phyloP scores from a whole-genome alignment of 1,284 basidiomycete genomes.

The Peniophora sp. region DNA sequence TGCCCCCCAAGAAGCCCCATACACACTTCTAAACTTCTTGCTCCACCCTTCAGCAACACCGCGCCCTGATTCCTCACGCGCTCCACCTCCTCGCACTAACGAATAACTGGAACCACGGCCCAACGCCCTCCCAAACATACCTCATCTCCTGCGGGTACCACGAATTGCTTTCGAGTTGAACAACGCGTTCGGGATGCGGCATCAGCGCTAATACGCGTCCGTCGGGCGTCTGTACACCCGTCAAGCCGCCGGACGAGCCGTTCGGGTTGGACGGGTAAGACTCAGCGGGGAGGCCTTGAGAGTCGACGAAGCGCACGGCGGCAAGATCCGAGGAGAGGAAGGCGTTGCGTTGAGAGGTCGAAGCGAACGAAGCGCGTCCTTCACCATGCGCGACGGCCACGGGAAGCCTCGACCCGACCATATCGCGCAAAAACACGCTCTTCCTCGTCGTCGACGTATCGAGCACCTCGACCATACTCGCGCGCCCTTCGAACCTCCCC shows the following conservation, averaged over 20 bases:
- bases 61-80: constrained; percentile 11
- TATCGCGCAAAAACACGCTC: constrained; percentile 84
- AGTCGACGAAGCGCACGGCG: constrained; percentile 75
- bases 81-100: constrained; percentile 78
- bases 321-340: constrained; percentile 49
- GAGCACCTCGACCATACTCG: constrained; percentile 73
- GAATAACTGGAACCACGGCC: constrained; percentile 96
- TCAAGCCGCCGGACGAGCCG: constrained; percentile 81
- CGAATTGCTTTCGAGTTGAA: constrained; percentile 73
- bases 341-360: constrained; percentile 28
- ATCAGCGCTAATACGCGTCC: constrained; percentile 91
- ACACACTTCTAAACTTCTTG: not conserved
- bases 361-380: constrained; percentile 72
- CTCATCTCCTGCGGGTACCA: constrained; percentile 66
- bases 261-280: constrained; percentile 94
- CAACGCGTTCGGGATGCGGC: constrained; percentile 90
- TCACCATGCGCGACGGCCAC: constrained; percentile 97
- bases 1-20: not conserved
- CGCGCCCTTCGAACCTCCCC: constrained; percentile 88
- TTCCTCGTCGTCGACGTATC: constrained; percentile 42
- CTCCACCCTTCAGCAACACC: not conserved
- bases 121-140: constrained; percentile 59
- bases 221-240: constrained; percentile 80
- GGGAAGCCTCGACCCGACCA: constrained; percentile 83
- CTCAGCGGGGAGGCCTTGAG: constrained; percentile 56